These are phyloP conservation scores for Senna siamea DNA, from an alignment of 306 rosid genomes.

Conservation along the genomic window DNA sequence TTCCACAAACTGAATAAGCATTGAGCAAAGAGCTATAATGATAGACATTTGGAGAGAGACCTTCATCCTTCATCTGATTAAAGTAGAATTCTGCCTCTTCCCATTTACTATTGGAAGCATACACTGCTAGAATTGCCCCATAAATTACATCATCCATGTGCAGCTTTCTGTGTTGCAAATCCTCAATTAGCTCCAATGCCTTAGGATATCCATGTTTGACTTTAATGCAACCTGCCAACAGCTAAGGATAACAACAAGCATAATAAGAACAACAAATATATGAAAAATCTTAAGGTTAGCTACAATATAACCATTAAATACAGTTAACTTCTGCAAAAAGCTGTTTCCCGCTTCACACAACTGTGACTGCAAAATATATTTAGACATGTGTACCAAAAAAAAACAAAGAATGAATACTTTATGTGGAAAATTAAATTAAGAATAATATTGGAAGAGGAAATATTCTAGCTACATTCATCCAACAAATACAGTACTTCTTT, in stretches of 20 bases:
- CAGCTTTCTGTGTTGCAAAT: slow-evolving; percentile 59
- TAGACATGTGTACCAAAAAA: background rate
- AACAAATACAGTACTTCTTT: background rate
- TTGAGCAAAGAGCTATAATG: slow-evolving; percentile 91
- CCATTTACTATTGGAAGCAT: slow-evolving; percentile 82
- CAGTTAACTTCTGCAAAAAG: slow-evolving; percentile 6
- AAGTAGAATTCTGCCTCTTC: slow-evolving; percentile 82
- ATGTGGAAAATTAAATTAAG: slow-evolving; percentile 13
- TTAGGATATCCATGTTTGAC: slow-evolving; percentile 69
- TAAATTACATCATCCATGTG: slow-evolving; percentile 75
- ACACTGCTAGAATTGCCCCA: slow-evolving; percentile 84
- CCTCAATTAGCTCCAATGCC: slow-evolving; percentile 79
- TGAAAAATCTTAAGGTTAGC: background rate
- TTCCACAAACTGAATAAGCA: slow-evolving; percentile 71
- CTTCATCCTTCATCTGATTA: slow-evolving; percentile 76
- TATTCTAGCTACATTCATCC: too few species aligned
- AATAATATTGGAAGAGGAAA: background rate
- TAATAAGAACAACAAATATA: slow-evolving; percentile 24
- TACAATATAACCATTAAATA: background rate
- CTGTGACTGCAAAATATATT: background rate
- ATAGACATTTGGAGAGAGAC: slow-evolving; percentile 71
- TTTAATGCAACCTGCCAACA: slow-evolving; percentile 86
- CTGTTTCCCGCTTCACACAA: background rate
- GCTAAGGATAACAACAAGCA: slow-evolving; percentile 51
- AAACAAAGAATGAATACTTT: slow-evolving; percentile 7